These are phyloP conservation scores for Paracoccidioides lutzii DNA, from an alignment of 2,329 filamentous ascomycete species.

Conservation along the genomic window DNA sequence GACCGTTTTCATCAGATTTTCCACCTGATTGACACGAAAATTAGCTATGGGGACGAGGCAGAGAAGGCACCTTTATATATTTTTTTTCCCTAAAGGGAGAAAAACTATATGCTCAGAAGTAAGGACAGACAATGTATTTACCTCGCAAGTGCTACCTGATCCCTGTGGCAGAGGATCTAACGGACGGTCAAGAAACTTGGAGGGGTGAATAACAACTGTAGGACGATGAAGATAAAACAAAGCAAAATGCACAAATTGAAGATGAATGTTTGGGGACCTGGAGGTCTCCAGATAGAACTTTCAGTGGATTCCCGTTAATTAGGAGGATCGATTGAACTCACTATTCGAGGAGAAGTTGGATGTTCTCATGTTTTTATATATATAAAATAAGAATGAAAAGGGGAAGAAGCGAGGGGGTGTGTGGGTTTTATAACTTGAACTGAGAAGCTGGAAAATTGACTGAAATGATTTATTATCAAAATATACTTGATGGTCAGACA, in stretches of 20 bases:
- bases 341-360: background rate
- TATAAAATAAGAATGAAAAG: background rate
- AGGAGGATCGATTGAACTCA: background rate
- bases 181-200: background rate
- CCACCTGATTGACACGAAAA: constrained; percentile 2
- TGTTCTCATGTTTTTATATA: background rate
- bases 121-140: background rate
- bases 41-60: background rate
- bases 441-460: background rate
- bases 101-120: background rate
- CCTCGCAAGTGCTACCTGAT: background rate
- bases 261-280: background rate
- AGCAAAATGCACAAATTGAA: background rate
- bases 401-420: background rate
- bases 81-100: background rate
- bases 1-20: constrained; percentile 11
- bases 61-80: constrained; percentile 1
- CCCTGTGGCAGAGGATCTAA: background rate
- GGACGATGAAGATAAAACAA: background rate
- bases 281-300: background rate
- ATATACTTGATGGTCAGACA: background rate
- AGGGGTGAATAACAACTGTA: background rate
- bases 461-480: background rate
- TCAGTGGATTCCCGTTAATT: background rate
- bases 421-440: background rate